Evolutionary conservation across 75 land plant genomes (phyloP), one percentile per base, ranked within the genome.

Genomic region (Ceratopteris richardii): DNA sequence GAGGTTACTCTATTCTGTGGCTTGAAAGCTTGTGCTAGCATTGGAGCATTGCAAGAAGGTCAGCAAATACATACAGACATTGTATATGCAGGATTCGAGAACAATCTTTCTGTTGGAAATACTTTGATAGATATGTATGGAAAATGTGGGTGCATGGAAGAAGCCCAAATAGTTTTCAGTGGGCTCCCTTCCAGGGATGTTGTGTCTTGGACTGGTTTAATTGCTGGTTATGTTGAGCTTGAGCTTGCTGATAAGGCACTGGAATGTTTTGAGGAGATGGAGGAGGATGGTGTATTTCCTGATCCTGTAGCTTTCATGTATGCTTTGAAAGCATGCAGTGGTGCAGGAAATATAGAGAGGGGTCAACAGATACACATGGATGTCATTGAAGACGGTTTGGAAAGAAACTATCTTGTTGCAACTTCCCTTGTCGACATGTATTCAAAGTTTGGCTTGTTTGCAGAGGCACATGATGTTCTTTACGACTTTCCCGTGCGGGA

Each of bases 371-470:
- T 57, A 0, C 88, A 84, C 65, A 68, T 46, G 1, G 59, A 25
- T 5, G 55, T 66, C 0, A 61, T 81, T 37, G 66, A 70, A 0
- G 53, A 30, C 26, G 69, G 71, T 17, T 65, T 56, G 44, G 67
- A 66, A 9, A 17, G 19, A 22, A 78, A 72, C 56, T 78, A 58
- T 41, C 60, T 64, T 10, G 71, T 77, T 44, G 59, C 68, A 0
- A 70, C 55, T 44, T 77, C 84, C 2, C 65, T 84, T 18, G 56
- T 81, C 18, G 85, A 82, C 55, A 81, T 84, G 87, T 84, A 84
- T 66, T 68, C 78, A 0, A 84, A 84, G 65, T 83, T 82, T 59
- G 86, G 86, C 11, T 50, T 53, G 44, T 44, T 83, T 14, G 54
- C 30, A 1, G 60, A 73, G 42, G 73, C 83, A 0, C 18, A 54